Base-by-base conservation (phyloP, 2,329 filamentous ascomycete genomes). In the Apiospora marii region DNA sequence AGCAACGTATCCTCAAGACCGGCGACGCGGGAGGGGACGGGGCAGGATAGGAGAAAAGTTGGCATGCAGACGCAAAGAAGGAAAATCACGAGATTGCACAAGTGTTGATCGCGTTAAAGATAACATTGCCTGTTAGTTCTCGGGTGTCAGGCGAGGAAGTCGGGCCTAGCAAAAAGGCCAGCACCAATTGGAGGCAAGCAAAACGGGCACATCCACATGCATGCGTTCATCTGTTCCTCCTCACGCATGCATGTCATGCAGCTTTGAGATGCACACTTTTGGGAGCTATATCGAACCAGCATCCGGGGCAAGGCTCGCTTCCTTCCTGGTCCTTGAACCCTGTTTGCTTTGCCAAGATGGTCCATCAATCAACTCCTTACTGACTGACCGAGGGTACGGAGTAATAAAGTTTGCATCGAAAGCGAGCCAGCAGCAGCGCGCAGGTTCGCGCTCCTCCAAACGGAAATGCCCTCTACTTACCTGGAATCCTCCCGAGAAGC, bases 231-330 rank as follows among this genome's bases (percentile, higher is more conserved):
- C 67, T 69, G 44, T 69, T 37, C 67, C 44, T 48, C 44, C 34
- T 69, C 44, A 49, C 67, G 67, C 67, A 69, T 46, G 67, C 48
- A 69, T 69, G 67, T 69, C 48, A 49, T 69, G 67, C 67, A 69
- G 67, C 67, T 69, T 49, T 22, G 27, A 49, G 44, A 69, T 69
- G 67, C 67, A 69, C 53, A 37, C 34, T 13, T 34, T 64, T 34
- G 24, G 27, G 19, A 69, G 67, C 44, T 69, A 49, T 19, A 30
- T 69, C 27, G 67, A 46, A 24, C 67, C 67, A 69, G 27, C 67
- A 46, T 46, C 67, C 44, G 67, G 48, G 67, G 48, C 44, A 30
- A 69, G 67, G 67, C 67, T 49, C 67, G 44, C 67, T 49, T 48
- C 41, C 30, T 68, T 49, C 41, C 41, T 64, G 22, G 58, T 68